A percentile compares a stretch with the other conserved stretches of the same genome.
These are phyloP conservation scores for Cubamyces sp. DNA, from an alignment of 768 basidiomycete species.

Conservation along the genomic window DNA sequence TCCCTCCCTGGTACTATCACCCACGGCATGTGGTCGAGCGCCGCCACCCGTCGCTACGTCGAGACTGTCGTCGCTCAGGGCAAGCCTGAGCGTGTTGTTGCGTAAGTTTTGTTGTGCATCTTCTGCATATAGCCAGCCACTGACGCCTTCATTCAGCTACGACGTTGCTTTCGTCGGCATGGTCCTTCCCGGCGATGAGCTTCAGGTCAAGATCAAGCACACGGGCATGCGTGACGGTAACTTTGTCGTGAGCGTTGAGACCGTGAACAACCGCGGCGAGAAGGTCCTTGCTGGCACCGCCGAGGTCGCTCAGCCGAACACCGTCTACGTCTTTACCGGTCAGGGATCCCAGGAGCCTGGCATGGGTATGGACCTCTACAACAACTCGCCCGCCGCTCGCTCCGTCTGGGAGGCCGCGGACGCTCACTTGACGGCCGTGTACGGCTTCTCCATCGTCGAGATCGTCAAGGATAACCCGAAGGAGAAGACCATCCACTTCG, in stretches of 20 bases:
- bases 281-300: slow-evolving; percentile 93
- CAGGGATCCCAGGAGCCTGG: slow-evolving; percentile 98
- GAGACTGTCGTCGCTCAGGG: slow-evolving; percentile 95
- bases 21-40: slow-evolving; percentile 96
- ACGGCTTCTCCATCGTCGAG: slow-evolving; percentile 98
- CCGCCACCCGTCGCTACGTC: slow-evolving; percentile 89
- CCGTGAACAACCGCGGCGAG: slow-evolving; percentile 81
- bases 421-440: slow-evolving; percentile 88
- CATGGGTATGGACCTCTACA: slow-evolving; percentile 99
- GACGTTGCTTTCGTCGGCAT: slow-evolving; percentile 96
- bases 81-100: slow-evolving; percentile 85
- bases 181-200: slow-evolving; percentile 89
- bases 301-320: slow-evolving; percentile 89
- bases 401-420: slow-evolving; percentile 98
- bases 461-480: slow-evolving; percentile 99
- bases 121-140: not conserved
- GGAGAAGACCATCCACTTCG: slow-evolving; percentile 98
- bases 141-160: slow-evolving; percentile 55
- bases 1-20: slow-evolving; percentile 95
- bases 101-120: slow-evolving; percentile 51
- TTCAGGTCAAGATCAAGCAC: slow-evolving; percentile 87
- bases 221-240: slow-evolving; percentile 91
- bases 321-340: slow-evolving; percentile 97
- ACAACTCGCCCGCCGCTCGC: slow-evolving; percentile 87
- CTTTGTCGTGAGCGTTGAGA: slow-evolving; percentile 89